Conservation (phyloP, 2,329 filamentous ascomycete species). For the Alternaria alternata region DNA sequence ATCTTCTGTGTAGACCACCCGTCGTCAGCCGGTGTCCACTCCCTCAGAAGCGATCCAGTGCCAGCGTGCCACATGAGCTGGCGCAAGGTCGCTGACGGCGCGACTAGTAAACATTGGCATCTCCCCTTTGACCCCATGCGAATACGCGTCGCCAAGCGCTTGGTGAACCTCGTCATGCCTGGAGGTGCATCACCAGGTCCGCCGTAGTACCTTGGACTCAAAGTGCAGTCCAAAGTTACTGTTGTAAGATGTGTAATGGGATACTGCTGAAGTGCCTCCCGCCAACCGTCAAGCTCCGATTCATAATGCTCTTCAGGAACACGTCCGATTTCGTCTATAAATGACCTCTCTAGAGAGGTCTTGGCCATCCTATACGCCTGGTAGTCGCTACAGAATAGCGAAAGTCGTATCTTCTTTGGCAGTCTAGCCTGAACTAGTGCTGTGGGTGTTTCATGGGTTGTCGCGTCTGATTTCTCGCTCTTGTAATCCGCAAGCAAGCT, state of each 20-base stretch:
- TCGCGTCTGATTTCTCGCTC: neutral
- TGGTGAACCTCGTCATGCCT: neutral
- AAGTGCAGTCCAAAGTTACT: slow-evolving; percentile 1
- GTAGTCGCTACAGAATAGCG: neutral
- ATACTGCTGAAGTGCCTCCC: neutral
- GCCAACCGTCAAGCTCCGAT: slow-evolving; percentile 1
- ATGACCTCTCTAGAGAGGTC: neutral
- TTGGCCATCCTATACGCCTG: neutral
- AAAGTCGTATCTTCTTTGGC: neutral
- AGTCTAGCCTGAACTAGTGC: neutral
- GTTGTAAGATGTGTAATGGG: neutral
- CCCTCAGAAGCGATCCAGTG: neutral
- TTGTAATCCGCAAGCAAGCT: neutral
- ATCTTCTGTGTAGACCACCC: slow-evolving; percentile 1
- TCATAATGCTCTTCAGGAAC: neutral
- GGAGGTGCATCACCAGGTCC: slow-evolving; percentile 4
- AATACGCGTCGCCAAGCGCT: neutral
- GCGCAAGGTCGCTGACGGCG: neutral
- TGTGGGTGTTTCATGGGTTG: neutral
- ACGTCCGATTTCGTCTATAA: neutral
- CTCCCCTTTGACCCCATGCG: slow-evolving; percentile 3
- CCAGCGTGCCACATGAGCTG: neutral
- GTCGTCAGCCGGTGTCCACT: neutral
- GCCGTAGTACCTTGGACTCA: neutral
- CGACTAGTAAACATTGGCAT: slow-evolving; percentile 2